phyloP scores from a whole-genome alignment of 31 red algal species.

The Endocladia muricata region DNA sequence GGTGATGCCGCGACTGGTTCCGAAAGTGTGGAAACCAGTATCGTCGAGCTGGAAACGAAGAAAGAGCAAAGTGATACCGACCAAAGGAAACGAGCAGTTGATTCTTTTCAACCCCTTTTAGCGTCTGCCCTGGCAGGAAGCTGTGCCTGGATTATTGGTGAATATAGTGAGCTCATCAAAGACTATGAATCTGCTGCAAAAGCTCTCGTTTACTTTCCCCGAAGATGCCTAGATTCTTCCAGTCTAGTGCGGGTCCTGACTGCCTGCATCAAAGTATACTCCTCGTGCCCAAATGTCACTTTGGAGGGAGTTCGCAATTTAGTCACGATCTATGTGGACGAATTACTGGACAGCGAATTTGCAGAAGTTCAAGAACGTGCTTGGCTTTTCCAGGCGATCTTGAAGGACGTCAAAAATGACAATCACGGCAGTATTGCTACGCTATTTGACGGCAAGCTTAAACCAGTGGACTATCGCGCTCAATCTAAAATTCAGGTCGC shows the following conservation, averaged over 20 bases:
- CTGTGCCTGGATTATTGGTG: constrained; percentile 73
- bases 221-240: constrained; percentile 33
- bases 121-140: constrained; percentile 52
- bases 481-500: constrained; percentile 60
- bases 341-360: constrained; percentile 55
- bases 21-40: neutral
- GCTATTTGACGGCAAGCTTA: constrained; percentile 65
- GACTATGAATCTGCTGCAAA: constrained; percentile 17
- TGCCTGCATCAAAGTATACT: constrained; percentile 64
- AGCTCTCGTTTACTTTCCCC: constrained; percentile 46
- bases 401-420: constrained; percentile 19
- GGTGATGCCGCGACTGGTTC: neutral
- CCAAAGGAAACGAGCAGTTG: neutral
- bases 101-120: neutral
- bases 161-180: constrained; percentile 64
- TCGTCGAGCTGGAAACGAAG: neutral
- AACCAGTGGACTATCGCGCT: constrained; percentile 71
- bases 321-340: constrained; percentile 23
- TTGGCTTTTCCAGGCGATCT: constrained; percentile 46
- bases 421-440: constrained; percentile 14
- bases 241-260: constrained; percentile 61
- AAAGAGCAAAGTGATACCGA: neutral
- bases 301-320: constrained; percentile 26
- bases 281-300: constrained; percentile 18
- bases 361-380: constrained; percentile 81